Evolutionary conservation across 306 rosid species (phyloP).

Genomic region (Prunus padus): DNA sequence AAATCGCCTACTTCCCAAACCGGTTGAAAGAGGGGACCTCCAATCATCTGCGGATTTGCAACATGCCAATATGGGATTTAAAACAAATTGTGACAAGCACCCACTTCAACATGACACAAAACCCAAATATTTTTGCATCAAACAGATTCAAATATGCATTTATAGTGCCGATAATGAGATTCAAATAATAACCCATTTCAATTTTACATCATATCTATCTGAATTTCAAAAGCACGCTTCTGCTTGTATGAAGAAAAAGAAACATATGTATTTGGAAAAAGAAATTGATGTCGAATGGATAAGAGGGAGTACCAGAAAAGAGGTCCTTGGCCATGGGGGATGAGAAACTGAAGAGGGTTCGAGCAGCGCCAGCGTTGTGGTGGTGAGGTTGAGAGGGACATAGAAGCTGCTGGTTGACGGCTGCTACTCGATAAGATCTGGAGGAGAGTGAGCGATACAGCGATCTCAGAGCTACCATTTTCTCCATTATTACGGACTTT

Average conservation of each 20-base stretch:
- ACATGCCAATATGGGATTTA: slow-evolving; percentile 1
- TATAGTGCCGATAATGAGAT: neutral
- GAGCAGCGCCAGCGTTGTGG: slow-evolving; percentile 22
- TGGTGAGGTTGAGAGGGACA: slow-evolving; percentile 4
- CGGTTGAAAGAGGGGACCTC: slow-evolving; percentile 46
- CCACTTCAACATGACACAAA: neutral
- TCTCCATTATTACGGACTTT: slow-evolving; percentile 39
- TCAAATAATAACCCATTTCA: neutral
- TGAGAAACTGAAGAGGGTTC: slow-evolving; percentile 31
- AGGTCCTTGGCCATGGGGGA: slow-evolving; percentile 19
- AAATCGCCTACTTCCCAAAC: slow-evolving; percentile 50
- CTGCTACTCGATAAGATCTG: slow-evolving; percentile 51
- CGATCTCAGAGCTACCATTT: slow-evolving; percentile 56
- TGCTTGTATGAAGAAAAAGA: neutral
- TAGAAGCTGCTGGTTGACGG: slow-evolving; percentile 19
- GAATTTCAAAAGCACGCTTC: neutral
- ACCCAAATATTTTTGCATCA: neutral
- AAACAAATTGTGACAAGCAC: neutral
- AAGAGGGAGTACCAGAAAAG: slow-evolving; percentile 16
- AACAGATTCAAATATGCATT: neutral
- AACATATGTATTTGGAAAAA: neutral
- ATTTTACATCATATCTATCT: neutral
- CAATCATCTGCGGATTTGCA: slow-evolving; percentile 50
- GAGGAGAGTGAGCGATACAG: slow-evolving; percentile 53
- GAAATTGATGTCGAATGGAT: neutral